Evolutionary conservation across 2,329 filamentous ascomycete genomes (phyloP).

Genomic region (Ophiocordyceps camponoti-saundersi): DNA sequence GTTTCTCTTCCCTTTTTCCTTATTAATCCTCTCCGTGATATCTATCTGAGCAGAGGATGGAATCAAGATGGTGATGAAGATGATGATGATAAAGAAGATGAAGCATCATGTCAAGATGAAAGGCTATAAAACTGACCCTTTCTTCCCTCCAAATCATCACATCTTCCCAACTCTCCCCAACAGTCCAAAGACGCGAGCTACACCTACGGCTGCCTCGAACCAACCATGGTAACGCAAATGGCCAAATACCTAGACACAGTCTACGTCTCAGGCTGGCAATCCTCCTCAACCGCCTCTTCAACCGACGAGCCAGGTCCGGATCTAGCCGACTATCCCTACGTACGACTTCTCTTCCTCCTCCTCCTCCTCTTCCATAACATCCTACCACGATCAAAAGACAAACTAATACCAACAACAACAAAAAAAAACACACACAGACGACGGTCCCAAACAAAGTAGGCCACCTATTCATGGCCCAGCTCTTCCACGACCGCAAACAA

Average conservation of each 20-base stretch:
- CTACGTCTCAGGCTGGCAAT: conserved; percentile 98
- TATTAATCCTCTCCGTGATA: background rate
- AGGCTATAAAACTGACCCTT: no score
- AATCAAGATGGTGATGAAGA: no score
- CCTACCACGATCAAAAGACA: background rate
- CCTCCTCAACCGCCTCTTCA: conserved; percentile 84
- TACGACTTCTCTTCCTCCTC: conserved; percentile 20
- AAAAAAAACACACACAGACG: conserved; percentile 41
- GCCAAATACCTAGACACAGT: conserved; percentile 97
- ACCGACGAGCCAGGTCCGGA: conserved; percentile 94
- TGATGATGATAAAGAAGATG: no score
- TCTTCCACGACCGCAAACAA: conserved; percentile 99
- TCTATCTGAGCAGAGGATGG: no score
- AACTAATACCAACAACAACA: background rate
- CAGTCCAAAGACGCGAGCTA: conserved; percentile 78
- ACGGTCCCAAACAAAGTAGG: conserved; percentile 97
- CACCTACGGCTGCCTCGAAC: conserved; percentile 94
- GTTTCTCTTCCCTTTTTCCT: background rate
- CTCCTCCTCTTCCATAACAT: no score
- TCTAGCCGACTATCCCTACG: conserved; percentile 92
- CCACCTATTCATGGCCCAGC: conserved; percentile 94
- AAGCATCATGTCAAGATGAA: no score
- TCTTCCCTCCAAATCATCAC: no score
- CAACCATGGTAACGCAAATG: conserved; percentile 98
- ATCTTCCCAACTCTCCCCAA: no score